Evolutionary conservation across 2,329 filamentous ascomycete genomes (phyloP).

Genomic region (Emergomyces pasteurianus): DNA sequence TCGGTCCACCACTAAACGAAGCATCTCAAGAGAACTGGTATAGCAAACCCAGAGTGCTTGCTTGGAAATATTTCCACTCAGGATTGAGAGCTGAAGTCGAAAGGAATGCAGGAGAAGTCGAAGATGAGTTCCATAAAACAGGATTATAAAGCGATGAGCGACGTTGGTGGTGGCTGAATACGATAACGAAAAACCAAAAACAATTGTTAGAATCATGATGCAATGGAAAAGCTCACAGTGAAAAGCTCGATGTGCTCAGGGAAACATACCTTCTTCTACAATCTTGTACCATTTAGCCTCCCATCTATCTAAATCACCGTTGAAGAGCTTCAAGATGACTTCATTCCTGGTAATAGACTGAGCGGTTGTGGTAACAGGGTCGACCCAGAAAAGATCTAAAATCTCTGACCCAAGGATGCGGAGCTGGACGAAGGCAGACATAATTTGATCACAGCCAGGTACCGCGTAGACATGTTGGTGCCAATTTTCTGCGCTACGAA

Average conservation of each 20-base stretch:
- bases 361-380: conserved; percentile 7
- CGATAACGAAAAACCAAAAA: neutral
- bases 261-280: conserved; percentile 9
- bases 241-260: neutral
- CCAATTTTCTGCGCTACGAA: conserved; percentile 28
- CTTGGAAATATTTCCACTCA: conserved; percentile 11
- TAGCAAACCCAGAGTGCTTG: conserved; percentile 16
- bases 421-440: conserved; percentile 28
- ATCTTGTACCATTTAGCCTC: conserved; percentile 12
- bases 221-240: neutral
- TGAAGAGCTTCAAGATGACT: conserved; percentile 11
- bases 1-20: conserved; percentile 20
- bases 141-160: conserved; percentile 28
- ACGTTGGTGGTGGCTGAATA: conserved; percentile 9
- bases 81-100: conserved; percentile 23
- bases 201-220: neutral
- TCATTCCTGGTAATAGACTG: conserved; percentile 11
- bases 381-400: conserved; percentile 16
- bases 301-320: conserved; percentile 12
- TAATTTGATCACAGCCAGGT: conserved; percentile 21
- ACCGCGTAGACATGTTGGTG: conserved; percentile 19
- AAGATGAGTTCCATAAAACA: conserved; percentile 30
- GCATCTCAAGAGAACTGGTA: conserved; percentile 21
- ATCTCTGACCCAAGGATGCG: conserved; percentile 27
- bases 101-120: conserved; percentile 28